phyloP scores from a whole-genome alignment of 2,329 filamentous ascomycete genomes.

The Bertia moriformis region DNA sequence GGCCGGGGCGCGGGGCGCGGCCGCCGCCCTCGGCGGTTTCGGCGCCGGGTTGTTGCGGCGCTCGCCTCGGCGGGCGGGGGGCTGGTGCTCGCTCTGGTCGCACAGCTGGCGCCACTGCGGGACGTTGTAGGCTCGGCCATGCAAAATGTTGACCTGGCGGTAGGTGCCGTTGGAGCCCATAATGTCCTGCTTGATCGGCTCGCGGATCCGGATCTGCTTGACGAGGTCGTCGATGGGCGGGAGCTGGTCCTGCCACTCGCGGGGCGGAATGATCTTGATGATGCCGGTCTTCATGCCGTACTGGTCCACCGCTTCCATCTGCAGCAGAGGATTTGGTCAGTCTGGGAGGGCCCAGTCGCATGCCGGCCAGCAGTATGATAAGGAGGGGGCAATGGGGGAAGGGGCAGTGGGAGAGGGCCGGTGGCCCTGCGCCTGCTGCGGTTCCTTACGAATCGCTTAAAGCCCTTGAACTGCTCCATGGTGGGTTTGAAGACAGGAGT shows the following conservation, averaged over 20 bases:
- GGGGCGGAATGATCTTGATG: conserved; percentile 83
- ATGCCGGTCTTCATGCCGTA: conserved; percentile 98
- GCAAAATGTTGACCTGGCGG: conserved; percentile 91
- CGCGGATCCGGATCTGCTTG: conserved; percentile 83
- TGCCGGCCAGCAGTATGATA: too few species aligned
- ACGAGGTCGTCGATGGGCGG: conserved; percentile 70
- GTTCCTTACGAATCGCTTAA: conserved; percentile 77
- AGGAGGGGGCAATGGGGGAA: too few species aligned
- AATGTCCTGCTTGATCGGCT: conserved; percentile 96
- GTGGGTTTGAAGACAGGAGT: conserved; percentile 91
- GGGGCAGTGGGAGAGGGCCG: background rate
- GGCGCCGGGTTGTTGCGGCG: conserved; percentile 42
- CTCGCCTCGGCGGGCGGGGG: conserved; percentile 78
- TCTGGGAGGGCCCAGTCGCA: background rate
- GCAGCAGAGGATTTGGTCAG: conserved; percentile 2
- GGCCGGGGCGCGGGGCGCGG: conserved; percentile 14
- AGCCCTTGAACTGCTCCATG: conserved; percentile 88
- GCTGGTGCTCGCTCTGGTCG: conserved; percentile 89
- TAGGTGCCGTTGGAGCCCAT: conserved; percentile 91
- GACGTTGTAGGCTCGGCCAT: conserved; percentile 88
- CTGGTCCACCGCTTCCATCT: conserved; percentile 71
- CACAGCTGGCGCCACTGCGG: conserved; percentile 91
- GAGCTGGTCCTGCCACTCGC: conserved; percentile 78
- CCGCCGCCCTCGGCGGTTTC: conserved; percentile 20
- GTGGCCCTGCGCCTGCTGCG: too few species aligned